A percentile compares a stretch with the other conserved stretches of the same genome.
Evolutionary conservation across 495 filamentous ascomycete species (phyloP).

Genomic region (Aspergillus asperescens): DNA sequence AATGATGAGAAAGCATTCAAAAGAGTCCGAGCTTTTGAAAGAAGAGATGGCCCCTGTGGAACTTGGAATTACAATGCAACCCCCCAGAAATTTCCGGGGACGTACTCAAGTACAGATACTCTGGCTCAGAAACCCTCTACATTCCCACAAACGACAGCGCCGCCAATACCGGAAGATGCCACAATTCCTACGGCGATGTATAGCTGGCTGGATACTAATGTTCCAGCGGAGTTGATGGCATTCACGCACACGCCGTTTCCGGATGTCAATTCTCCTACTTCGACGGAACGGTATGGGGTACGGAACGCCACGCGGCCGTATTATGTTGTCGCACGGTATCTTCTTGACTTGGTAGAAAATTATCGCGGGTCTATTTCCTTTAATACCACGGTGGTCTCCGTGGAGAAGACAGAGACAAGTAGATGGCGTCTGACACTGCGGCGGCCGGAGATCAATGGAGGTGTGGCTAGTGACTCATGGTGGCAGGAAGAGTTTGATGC

Average conservation of each 20-base stretch:
- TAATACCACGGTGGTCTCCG: slow-evolving; percentile 28
- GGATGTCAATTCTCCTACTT: slow-evolving; percentile 19
- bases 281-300: slow-evolving; percentile 18
- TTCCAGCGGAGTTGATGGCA: slow-evolving; percentile 25
- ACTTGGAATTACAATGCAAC: slow-evolving; percentile 37
- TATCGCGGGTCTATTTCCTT: slow-evolving; percentile 21
- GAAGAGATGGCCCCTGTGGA: slow-evolving; percentile 46
- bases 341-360: slow-evolving; percentile 20
- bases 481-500: slow-evolving; percentile 52
- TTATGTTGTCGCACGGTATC: slow-evolving; percentile 21
- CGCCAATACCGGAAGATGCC: slow-evolving; percentile 19
- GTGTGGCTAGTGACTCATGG: slow-evolving; percentile 21
- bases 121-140: slow-evolving; percentile 11
- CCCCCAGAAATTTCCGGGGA: slow-evolving; percentile 6
- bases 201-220: slow-evolving; percentile 27
- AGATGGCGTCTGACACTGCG: slow-evolving; percentile 27
- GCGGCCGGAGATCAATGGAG: slow-evolving; percentile 10
- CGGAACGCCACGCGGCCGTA: slow-evolving; percentile 26
- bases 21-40: slow-evolving; percentile 49
- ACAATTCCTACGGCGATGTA: slow-evolving; percentile 26
- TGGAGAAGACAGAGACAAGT: slow-evolving; percentile 17
- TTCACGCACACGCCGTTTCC: slow-evolving; percentile 30
- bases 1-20: slow-evolving; percentile 47
- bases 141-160: not conserved
- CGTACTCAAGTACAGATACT: not conserved